phyloP scores from a whole-genome alignment of 805 yeast genomes.

The Spathaspora arborariae region DNA sequence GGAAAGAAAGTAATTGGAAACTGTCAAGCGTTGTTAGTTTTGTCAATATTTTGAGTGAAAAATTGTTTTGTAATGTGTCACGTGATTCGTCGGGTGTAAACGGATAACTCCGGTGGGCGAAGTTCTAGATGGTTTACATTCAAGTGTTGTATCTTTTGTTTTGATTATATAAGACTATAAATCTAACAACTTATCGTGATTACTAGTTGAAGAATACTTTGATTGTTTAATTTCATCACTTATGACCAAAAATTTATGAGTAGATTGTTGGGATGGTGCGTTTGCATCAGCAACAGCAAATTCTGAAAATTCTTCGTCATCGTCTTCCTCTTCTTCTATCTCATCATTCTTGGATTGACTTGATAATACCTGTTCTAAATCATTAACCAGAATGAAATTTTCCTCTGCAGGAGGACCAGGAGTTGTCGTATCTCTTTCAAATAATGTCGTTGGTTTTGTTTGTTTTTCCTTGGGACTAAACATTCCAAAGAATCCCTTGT shows the following conservation, averaged over 20 bases:
- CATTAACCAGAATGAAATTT: neutral
- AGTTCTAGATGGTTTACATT: too few relatives aligned
- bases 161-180: too few relatives aligned
- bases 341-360: neutral
- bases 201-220: neutral
- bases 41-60: too few relatives aligned
- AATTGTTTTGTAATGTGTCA: too few relatives aligned
- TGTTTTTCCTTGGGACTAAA: constrained; percentile 1
- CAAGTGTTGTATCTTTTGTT: too few relatives aligned
- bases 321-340: constrained; percentile 1
- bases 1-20: neutral
- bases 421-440: constrained; percentile 2
- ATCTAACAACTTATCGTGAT: constrained; percentile 6
- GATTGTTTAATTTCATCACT: neutral
- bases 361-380: neutral
- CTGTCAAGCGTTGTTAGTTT: too few relatives aligned
- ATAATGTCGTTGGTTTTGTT: constrained; percentile 3
- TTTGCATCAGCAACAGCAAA: constrained; percentile 13
- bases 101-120: too few relatives aligned
- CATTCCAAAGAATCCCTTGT: neutral
- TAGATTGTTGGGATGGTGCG: neutral
- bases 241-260: constrained; percentile 5
- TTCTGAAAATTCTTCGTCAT: constrained; percentile 20
- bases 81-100: too few relatives aligned
- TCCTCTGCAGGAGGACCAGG: neutral